phyloP scores from a whole-genome alignment of 2,329 filamentous ascomycete species.

The Teratosphaeria zuluensis region DNA sequence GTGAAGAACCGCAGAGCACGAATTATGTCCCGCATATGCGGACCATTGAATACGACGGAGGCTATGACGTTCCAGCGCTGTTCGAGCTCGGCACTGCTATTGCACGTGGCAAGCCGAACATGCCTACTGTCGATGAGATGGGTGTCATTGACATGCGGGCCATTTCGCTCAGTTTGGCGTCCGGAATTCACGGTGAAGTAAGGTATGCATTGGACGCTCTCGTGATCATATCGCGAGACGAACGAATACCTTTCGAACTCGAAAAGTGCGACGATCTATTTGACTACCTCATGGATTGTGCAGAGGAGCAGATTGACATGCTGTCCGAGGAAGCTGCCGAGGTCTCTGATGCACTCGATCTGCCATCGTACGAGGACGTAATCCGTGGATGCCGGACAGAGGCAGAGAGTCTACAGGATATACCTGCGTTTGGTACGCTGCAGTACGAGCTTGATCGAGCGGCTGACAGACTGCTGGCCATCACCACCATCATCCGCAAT shows the following conservation, averaged over 20 bases:
- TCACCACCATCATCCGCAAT: conserved; percentile 87
- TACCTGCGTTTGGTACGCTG: conserved; percentile 62
- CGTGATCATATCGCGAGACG: conserved; percentile 58
- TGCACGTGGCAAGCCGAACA: conserved; percentile 58
- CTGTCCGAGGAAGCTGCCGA: conserved; percentile 78
- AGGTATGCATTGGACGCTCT: conserved; percentile 80
- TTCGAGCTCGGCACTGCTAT: conserved; percentile 58
- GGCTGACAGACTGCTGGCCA: conserved; percentile 77
- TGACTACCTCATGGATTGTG: conserved; percentile 81
- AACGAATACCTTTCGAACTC: conserved; percentile 55
- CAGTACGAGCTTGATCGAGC: conserved; percentile 78
- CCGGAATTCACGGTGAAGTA: conserved; percentile 82
- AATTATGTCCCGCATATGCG: conserved; percentile 20
- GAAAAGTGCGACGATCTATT: conserved; percentile 77
- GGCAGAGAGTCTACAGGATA: conserved; percentile 59
- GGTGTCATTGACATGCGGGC: conserved; percentile 86
- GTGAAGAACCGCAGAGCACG: conserved; percentile 23
- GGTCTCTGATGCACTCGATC: conserved; percentile 74
- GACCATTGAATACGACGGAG: conserved; percentile 44
- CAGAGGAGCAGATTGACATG: conserved; percentile 75
- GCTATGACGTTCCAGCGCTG: conserved; percentile 58
- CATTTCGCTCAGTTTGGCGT: conserved; percentile 79
- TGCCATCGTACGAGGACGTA: conserved; percentile 81
- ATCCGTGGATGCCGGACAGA: conserved; percentile 57
- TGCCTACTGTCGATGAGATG: conserved; percentile 66